Conservation (phyloP, 2,329 filamentous ascomycete genomes). For the Kalmusia sp. region DNA sequence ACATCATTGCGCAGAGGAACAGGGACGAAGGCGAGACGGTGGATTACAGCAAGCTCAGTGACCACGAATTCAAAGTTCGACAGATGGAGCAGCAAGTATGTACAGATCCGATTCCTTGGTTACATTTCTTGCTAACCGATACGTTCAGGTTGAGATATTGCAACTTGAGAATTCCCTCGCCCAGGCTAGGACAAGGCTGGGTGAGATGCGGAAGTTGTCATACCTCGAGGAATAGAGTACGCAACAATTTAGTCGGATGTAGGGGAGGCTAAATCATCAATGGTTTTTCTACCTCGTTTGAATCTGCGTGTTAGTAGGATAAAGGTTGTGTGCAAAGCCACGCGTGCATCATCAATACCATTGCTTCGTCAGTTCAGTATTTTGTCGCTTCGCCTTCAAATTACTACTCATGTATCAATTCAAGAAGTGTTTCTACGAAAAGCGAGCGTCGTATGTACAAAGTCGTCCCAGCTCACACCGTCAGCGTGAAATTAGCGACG, state of each 20-base stretch:
- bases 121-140: constrained; percentile 28
- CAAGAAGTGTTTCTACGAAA: too few relatives aligned
- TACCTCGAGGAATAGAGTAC: constrained; percentile 63
- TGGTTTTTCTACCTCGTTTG: too few relatives aligned
- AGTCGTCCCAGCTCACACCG: constrained; percentile 45
- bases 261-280: too few relatives aligned
- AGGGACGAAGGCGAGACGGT: constrained; percentile 78
- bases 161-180: constrained; percentile 89
- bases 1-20: constrained; percentile 87
- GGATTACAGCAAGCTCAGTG: constrained; percentile 86
- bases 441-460: too few relatives aligned
- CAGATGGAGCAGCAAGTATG: constrained; percentile 99
- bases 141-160: constrained; percentile 85
- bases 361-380: too few relatives aligned
- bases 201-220: constrained; percentile 98
- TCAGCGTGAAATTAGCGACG: constrained; percentile 57
- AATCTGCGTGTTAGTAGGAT: too few relatives aligned
- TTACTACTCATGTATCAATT: too few relatives aligned
- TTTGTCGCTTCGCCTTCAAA: too few relatives aligned
- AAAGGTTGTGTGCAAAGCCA: too few relatives aligned
- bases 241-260: too few relatives aligned
- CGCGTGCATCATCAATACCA: too few relatives aligned
- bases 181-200: constrained; percentile 79
- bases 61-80: constrained; percentile 96
- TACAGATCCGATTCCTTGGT: too few relatives aligned